Base-by-base conservation (phyloP, 2,329 filamentous ascomycete genomes). In the Verticillium zaregamsianum region DNA sequence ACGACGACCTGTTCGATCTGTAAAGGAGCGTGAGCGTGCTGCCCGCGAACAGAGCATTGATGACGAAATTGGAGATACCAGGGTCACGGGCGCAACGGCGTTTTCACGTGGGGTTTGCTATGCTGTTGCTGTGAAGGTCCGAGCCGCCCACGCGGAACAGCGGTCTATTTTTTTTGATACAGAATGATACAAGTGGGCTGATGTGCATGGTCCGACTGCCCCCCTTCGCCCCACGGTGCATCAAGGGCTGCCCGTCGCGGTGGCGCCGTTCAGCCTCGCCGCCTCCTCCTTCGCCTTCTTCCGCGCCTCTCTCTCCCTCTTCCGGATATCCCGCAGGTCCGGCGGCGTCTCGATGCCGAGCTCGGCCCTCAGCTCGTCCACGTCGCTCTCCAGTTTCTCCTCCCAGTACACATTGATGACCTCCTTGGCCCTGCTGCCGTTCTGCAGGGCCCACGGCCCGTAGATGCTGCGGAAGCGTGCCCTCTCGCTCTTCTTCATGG, bases 351-450 rank as follows among this genome's bases (percentile, higher is more conserved):
- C 92, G 60, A 99, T 93, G 2, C 91, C 89, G 68, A 99, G 73
- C 72, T 93, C 84, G 5, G 71, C 74, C 66, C 95, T 84, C 73
- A 99, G 72, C 66, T 89, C 90, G 59, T 86, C 83, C 31, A 96
- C 91, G 74, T 96, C 89, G 62, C 87, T 91, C 78, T 93, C 89
- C 67, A 99, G 77, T 78, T 94, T 86, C 80, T 98, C 92, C 77
- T 99, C 95, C 95, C 95, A 99, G 73, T 97, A 99, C 1, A 99
- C 89, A 74, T 97, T 97, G 67, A 99, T 93, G 37, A 98, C 81
- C 71, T 96, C 91, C 69, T 90, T 86, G 57, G 87, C 84, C 61
- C 84, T 79, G 66, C 92, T 74, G 15, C 95, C 95, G 74, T 96
- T 98, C 60, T 86, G 80, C 55, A 97, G 76, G 39, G 95, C 95